phyloP scores from a whole-genome alignment of 139 green algal species.

The Ostreobium quekettii region DNA sequence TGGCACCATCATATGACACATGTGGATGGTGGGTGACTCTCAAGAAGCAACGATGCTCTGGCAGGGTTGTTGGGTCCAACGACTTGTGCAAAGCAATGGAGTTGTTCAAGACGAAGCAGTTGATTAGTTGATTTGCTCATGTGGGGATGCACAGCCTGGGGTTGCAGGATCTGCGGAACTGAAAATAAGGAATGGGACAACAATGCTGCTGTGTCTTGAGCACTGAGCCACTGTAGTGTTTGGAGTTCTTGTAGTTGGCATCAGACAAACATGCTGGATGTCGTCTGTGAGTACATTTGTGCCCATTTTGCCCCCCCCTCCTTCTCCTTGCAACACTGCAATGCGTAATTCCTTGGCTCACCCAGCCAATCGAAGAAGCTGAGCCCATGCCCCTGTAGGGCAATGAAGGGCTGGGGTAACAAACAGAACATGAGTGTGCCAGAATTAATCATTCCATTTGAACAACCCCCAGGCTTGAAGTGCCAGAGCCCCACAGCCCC shows the following conservation, averaged over 20 bases:
- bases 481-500: no score
- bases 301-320: background rate
- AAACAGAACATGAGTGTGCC: no score
- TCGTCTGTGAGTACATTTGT: no score
- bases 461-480: no score
- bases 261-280: no score
- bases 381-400: no score
- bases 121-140: background rate
- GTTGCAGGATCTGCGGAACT: background rate
- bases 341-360: no score
- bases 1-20: slow-evolving; percentile 81
- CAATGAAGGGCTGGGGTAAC: no score
- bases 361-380: no score
- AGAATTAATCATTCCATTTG: no score
- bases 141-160: background rate
- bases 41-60: background rate
- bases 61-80: background rate
- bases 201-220: background rate
- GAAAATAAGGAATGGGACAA: background rate
- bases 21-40: slow-evolving; percentile 31
- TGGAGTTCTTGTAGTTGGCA: background rate
- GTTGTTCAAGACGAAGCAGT: background rate
- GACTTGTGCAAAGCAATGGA: background rate
- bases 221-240: background rate
- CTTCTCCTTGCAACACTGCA: no score